Base-by-base conservation (phyloP, 2,329 filamentous ascomycete species). In the Fusarium sp. region DNA sequence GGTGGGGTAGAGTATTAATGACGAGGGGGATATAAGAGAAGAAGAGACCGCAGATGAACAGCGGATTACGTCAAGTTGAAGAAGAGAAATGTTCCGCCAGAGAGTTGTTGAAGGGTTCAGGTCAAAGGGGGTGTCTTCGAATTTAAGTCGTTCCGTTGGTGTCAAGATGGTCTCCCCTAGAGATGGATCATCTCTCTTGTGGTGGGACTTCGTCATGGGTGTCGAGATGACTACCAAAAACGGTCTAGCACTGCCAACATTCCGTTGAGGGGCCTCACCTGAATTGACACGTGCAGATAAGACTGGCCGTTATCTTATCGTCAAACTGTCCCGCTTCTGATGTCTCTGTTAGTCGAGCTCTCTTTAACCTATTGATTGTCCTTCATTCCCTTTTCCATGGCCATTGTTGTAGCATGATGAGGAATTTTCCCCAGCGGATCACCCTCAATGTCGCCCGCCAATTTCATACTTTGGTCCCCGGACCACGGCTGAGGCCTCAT, bases 121-220 rank as follows among this genome's bases (percentile, higher is more conserved):
- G 55, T 53, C 53, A 65, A 65, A 68, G 58, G 64, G 63, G 66
- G 50, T 33, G 48, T 59, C 53, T 38, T 49, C 43, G 39, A 53
- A 56, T 61, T 61, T 54, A 61, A 47, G 39, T 63, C 53, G 49
- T 64, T 52, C 44, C 13, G 44, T 62, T 50, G 53, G 55, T 57
- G 53, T 61, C 51, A 51, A 62, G 65, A 65, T 65, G 49, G 67
- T 57, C 61, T 65, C 68, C 68, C 65, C 60, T 67, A 70, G 68
- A 68, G 64, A 70, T 70, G 56, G 55, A 59, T 59, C 55, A 59
- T 59, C 55, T 54, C 47, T 58, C 53, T 44, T 50, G 32, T 37
- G 62, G 68, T 70, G 68, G 68, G 66, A 70, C 68, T 68, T 65
- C 68, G 68, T 70, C 68, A 70, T 70, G 68, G 68, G 68, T 65